phyloP scores from a whole-genome alignment of 2,329 filamentous ascomycete genomes.

The Xylariales sp. region DNA sequence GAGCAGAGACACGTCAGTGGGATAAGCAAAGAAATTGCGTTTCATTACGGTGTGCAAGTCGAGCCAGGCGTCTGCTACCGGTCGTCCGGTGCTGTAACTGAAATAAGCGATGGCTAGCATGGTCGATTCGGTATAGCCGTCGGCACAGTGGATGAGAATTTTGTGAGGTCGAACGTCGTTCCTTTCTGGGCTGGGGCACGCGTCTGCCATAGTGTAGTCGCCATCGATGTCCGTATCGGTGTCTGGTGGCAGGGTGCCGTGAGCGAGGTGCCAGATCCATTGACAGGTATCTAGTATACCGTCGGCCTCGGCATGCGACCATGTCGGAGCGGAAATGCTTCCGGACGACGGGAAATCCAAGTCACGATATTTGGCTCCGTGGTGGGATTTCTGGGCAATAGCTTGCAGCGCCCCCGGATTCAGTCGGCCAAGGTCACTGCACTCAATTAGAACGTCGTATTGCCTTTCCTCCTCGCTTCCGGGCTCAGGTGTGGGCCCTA shows the following conservation, averaged over 20 bases:
- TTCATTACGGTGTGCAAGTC: slow-evolving; percentile 81
- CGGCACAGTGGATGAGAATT: slow-evolving; percentile 90
- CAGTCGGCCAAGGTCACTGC: slow-evolving; percentile 84
- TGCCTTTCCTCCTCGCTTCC: slow-evolving; percentile 65
- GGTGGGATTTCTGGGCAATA: slow-evolving; percentile 67
- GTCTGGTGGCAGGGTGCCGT: slow-evolving; percentile 64
- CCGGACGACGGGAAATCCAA: slow-evolving; percentile 94
- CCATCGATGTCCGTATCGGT: slow-evolving; percentile 53
- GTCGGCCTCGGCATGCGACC: slow-evolving; percentile 84
- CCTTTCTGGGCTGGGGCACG: slow-evolving; percentile 48
- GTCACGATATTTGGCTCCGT: slow-evolving; percentile 54
- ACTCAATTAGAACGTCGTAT: slow-evolving; percentile 91
- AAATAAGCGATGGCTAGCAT: slow-evolving; percentile 91
- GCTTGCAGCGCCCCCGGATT: slow-evolving; percentile 74
- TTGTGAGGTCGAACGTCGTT: slow-evolving; percentile 64
- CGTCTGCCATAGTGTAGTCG: slow-evolving; percentile 57
- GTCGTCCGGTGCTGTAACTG: slow-evolving; percentile 86
- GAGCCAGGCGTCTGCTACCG: slow-evolving; percentile 88
- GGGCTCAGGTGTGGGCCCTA: slow-evolving; percentile 86
- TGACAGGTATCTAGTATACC: slow-evolving; percentile 86
- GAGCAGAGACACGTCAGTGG: slow-evolving; percentile 87
- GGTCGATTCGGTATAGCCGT: slow-evolving; percentile 96
- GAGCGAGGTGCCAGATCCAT: slow-evolving; percentile 88
- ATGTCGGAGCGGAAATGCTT: slow-evolving; percentile 87
- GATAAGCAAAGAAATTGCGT: slow-evolving; percentile 97